A percentile compares a stretch with the other conserved stretches of the same genome.
Evolutionary conservation across 2,329 filamentous ascomycete species (phyloP).

Genomic region (Aspergillus sp.): DNA sequence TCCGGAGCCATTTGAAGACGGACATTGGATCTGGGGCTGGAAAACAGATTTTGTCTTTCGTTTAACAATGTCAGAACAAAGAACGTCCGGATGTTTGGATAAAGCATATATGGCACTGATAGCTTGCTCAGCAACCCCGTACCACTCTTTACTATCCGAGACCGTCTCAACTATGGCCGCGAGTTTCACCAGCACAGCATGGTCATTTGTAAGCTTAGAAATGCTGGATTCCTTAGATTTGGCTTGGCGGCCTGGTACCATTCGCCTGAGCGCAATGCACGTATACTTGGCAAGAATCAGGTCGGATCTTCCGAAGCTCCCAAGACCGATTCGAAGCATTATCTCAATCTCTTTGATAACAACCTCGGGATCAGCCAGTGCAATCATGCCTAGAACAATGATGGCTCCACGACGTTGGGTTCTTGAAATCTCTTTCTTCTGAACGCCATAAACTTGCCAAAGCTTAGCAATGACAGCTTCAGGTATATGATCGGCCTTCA

Average conservation of each 20-base stretch:
- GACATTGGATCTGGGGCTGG: slow-evolving; percentile 41
- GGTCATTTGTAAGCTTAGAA: slow-evolving; percentile 84
- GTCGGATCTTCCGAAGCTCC: slow-evolving; percentile 74
- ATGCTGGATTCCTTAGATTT: slow-evolving; percentile 66
- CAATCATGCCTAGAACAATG: slow-evolving; percentile 95
- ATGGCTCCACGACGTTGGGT: slow-evolving; percentile 90
- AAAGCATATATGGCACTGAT: slow-evolving; percentile 93
- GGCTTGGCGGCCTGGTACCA: slow-evolving; percentile 81
- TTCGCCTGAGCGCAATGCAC: slow-evolving; percentile 86
- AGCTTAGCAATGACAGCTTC: slow-evolving; percentile 86
- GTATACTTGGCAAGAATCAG: slow-evolving; percentile 91
- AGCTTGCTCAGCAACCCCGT: slow-evolving; percentile 89
- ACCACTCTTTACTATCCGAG: slow-evolving; percentile 93
- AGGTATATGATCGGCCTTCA: slow-evolving; percentile 85
- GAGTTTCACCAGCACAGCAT: slow-evolving; percentile 78
- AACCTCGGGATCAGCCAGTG: slow-evolving; percentile 87
- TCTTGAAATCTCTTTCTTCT: slow-evolving; percentile 88
- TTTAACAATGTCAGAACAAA: slow-evolving; percentile 87
- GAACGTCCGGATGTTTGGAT: slow-evolving; percentile 87
- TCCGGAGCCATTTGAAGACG: slow-evolving; percentile 26
- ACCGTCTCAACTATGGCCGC: slow-evolving; percentile 82
- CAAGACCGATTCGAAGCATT: slow-evolving; percentile 87
- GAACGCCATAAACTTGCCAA: slow-evolving; percentile 96
- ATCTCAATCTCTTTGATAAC: slow-evolving; percentile 93
- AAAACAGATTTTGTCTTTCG: slow-evolving; percentile 85